A percentile compares a stretch with the other conserved stretches of the same genome.
Conservation (phyloP, 192 early-diverging fungal genomes). For the Mortierella alpina region DNA sequence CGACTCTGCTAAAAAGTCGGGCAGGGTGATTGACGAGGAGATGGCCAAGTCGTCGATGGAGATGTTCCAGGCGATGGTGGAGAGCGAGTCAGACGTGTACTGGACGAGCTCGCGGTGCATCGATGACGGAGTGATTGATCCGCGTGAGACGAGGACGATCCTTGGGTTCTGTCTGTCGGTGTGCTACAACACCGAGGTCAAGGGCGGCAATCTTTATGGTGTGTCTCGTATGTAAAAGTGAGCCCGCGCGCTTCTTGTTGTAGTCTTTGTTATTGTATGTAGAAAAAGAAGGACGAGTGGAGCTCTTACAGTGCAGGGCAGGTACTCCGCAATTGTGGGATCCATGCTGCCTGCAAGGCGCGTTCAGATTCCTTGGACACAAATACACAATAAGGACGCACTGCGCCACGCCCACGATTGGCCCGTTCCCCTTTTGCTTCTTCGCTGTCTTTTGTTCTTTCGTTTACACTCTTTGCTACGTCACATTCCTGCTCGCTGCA, state of each 20-base stretch:
- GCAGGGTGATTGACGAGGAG: slow-evolving; percentile 66
- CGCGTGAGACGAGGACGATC: slow-evolving; percentile 67
- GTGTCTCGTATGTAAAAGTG: slow-evolving; percentile 70
- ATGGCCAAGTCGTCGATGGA: slow-evolving; percentile 54
- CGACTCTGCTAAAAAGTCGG: slow-evolving; percentile 66
- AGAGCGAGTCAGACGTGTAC: slow-evolving; percentile 70
- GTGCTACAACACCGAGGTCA: slow-evolving; percentile 62
- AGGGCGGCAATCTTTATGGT: slow-evolving; percentile 71
- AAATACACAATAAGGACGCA: no score
- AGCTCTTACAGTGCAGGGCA: no score
- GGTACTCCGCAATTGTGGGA: no score
- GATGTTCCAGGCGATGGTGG: slow-evolving; percentile 65
- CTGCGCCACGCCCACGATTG: no score
- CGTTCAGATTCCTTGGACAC: no score
- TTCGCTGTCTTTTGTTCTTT: background rate
- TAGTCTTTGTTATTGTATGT: no score
- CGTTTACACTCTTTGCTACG: background rate
- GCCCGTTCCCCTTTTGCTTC: background rate
- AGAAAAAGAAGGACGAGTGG: no score
- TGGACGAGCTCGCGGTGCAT: slow-evolving; percentile 68
- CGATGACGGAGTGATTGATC: slow-evolving; percentile 74
- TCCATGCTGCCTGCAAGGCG: no score
- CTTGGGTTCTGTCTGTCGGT: slow-evolving; percentile 71
- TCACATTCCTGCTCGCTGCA: no score
- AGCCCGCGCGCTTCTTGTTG: background rate